A percentile compares a stretch with the other conserved stretches of the same genome.
Conservation (phyloP, 257 asterid genomes). For the Misopates orontium region DNA sequence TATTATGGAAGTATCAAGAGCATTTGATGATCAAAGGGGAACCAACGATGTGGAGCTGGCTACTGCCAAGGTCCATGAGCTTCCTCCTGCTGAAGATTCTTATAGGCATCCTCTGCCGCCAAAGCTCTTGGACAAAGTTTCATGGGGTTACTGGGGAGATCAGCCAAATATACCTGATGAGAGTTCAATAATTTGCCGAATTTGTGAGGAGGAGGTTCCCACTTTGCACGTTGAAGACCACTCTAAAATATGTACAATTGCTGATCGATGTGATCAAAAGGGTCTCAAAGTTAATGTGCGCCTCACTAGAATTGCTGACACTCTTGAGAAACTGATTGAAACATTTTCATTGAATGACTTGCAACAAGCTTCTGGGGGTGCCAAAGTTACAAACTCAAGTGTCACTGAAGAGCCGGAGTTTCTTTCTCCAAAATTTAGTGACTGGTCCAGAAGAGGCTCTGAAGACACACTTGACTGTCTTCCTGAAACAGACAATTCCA, state of each 20-base stretch:
- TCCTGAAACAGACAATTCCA: conserved; percentile 76
- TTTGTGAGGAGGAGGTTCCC: conserved; percentile 98
- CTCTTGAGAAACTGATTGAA: conserved; percentile 92
- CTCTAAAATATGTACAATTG: conserved; percentile 92
- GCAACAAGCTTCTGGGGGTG: conserved; percentile 61
- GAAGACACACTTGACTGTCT: conserved; percentile 95
- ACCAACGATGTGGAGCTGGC: conserved; percentile 58
- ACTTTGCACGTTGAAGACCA: conserved; percentile 98
- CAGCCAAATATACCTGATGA: conserved; percentile 75
- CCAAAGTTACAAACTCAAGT: conserved; percentile 79
- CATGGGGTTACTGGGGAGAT: conserved; percentile 97
- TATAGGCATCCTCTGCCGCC: conserved; percentile 44
- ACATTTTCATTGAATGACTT: conserved; percentile 70
- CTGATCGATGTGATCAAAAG: conserved; percentile 95
- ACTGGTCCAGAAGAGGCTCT: conserved; percentile 97
- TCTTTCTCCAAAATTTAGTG: conserved; percentile 89
- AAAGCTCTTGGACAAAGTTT: conserved; percentile 71
- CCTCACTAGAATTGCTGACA: conserved; percentile 70
- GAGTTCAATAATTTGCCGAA: conserved; percentile 94
- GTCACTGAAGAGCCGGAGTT: conserved; percentile 87
- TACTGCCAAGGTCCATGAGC: conserved; percentile 55
- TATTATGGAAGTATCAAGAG: conserved; percentile 49
- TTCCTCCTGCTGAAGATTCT: conserved; percentile 57
- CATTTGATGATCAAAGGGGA: conserved; percentile 45
- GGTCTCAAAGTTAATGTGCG: conserved; percentile 94